Conservation (phyloP, 2,329 filamentous ascomycete species). For the Emericellopsis atlantica region DNA sequence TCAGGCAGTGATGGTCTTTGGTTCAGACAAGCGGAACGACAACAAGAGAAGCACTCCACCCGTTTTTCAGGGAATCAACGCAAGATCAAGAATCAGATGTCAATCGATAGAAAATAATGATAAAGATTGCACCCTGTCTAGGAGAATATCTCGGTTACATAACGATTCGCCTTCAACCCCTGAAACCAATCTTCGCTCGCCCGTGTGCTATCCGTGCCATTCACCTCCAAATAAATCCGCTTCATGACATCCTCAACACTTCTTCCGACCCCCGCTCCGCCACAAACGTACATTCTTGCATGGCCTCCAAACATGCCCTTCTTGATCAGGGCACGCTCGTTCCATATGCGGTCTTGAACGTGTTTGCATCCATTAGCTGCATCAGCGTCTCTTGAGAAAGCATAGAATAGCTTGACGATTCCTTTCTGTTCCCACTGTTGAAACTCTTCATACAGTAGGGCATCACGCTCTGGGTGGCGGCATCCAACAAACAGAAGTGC, state of each 20-base stretch:
- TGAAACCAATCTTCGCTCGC: background rate
- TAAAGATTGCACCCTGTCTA: too few species aligned
- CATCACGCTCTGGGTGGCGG: conserved; percentile 27
- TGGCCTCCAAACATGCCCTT: conserved; percentile 17
- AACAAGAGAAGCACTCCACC: background rate
- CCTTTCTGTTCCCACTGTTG: conserved; percentile 31
- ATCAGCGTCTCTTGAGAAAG: conserved; percentile 26
- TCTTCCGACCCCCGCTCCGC: conserved; percentile 11
- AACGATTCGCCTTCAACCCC: background rate
- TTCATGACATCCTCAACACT: background rate
- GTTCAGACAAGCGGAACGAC: too few species aligned
- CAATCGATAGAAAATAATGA: background rate
- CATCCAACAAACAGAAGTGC: conserved; percentile 37
- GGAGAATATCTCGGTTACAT: background rate
- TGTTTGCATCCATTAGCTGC: conserved; percentile 25
- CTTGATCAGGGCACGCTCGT: conserved; percentile 14
- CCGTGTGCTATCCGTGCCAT: background rate
- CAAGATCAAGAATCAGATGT: background rate
- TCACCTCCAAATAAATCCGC: background rate
- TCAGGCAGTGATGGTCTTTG: too few species aligned
- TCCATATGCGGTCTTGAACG: conserved; percentile 20
- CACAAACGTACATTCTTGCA: conserved; percentile 49
- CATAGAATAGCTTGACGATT: conserved; percentile 41
- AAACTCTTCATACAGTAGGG: conserved; percentile 29
- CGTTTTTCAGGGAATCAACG: background rate